phyloP scores from a whole-genome alignment of 768 basidiomycete genomes.

The Russula sp. region DNA sequence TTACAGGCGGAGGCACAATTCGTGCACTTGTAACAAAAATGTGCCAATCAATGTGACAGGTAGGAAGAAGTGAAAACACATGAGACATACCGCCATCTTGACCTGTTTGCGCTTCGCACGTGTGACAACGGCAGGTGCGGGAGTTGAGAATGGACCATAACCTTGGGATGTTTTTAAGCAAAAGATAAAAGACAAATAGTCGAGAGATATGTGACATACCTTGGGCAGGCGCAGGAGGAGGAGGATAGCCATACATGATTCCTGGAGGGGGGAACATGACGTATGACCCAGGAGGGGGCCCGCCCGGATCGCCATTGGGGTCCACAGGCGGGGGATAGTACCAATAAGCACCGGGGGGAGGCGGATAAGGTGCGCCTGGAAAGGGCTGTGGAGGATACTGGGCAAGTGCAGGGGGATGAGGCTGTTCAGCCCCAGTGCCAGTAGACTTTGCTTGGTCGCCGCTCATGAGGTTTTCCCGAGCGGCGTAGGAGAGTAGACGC shows the following conservation, averaged over 20 bases:
- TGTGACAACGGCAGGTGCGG: conserved; percentile 25
- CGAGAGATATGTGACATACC: background rate
- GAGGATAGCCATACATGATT: conserved; percentile 24
- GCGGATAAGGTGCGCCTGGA: conserved; percentile 13
- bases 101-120: conserved; percentile 47
- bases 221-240: conserved; percentile 21
- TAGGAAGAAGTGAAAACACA: background rate
- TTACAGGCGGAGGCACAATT: conserved; percentile 53
- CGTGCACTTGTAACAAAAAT: conserved; percentile 36
- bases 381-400: conserved; percentile 19
- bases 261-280: conserved; percentile 21
- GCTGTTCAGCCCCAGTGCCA: conserved; percentile 7
- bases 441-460: conserved; percentile 19
- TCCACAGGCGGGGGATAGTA: conserved; percentile 21
- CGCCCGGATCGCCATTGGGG: conserved; percentile 17
- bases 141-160: conserved; percentile 23
- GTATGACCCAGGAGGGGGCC: conserved; percentile 13
- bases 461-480: conserved; percentile 12
- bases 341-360: conserved; percentile 19
- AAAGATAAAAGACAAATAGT: background rate
- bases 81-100: conserved; percentile 46
- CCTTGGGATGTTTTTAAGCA: conserved; percentile 1
- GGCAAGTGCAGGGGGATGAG: conserved; percentile 14
- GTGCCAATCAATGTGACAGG: conserved; percentile 5
- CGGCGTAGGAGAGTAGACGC: background rate